Conservation (phyloP, 805 yeast species). For the Priceomyces melissophilus region DNA sequence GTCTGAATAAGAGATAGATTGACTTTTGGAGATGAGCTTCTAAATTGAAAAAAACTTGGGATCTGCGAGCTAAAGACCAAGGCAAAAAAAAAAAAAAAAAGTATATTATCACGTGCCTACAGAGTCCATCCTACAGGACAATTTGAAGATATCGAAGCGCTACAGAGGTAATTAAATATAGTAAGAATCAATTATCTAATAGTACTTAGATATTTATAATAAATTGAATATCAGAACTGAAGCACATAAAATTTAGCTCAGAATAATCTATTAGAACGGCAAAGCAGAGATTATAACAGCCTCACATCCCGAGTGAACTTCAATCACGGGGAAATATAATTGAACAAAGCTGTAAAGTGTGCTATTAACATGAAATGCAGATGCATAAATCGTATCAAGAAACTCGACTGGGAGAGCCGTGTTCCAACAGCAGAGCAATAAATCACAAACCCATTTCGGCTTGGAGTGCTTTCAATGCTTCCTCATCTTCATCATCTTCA, state of each 20-base stretch:
- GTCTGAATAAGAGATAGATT: no score
- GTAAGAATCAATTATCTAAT: no score
- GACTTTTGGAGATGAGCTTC: constrained; percentile 1
- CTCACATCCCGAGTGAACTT: background rate
- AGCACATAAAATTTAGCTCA: background rate
- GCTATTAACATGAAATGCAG: background rate
- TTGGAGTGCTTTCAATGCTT: constrained; percentile 74
- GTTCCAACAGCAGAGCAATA: background rate
- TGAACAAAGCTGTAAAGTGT: background rate
- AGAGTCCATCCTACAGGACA: no score
- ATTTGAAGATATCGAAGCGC: no score
- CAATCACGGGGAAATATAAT: background rate
- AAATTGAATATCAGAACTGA: constrained; percentile 1
- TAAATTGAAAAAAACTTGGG: constrained; percentile 1
- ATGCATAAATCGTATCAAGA: no score
- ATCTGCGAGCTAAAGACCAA: background rate
- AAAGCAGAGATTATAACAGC: background rate
- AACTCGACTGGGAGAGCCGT: no score
- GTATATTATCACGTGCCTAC: background rate
- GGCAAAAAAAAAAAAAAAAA: background rate
- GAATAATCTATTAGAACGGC: constrained; percentile 2
- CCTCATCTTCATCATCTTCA: constrained; percentile 76
- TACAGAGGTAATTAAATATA: no score
- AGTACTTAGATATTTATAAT: no score
- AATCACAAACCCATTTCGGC: constrained; percentile 78